Evolutionary conservation across 768 basidiomycete genomes (phyloP), one percentile per base, ranked within the genome.

Genomic region (Boletus pseudopeckii): DNA sequence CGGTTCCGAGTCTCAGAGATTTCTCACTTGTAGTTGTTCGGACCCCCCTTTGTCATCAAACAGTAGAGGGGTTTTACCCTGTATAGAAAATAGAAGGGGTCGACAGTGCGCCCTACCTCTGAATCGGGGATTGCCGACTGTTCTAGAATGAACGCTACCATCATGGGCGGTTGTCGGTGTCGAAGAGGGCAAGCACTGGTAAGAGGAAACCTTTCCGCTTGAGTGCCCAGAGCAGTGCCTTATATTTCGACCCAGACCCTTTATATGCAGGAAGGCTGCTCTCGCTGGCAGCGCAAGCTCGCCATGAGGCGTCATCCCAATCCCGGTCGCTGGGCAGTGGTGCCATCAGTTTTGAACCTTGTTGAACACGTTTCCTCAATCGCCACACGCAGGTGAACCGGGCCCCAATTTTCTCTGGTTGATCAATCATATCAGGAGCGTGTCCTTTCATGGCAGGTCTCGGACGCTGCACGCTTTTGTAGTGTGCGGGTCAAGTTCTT

Each of bases 261-360:
- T 52, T 52, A 33, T 60, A 58, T 62, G 18, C 47, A 46, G 33
- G 41, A 44, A 37, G 43, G 53, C 22, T 37, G 14, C 39, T 52
- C 45, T 39, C 7, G 11, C 49, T 36, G 14, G 45, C 28, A 28
- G 42, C 40, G 22, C 39, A 39, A 37, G 36, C 46, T 39, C 7
- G n/a, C 56, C 48, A 51, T 32, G 58, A 50, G 52, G 58, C 47
- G 4, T 32, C 10, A 18, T 52, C 64, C 57, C 51, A 54, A 65
- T 55, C 46, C 24, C 33, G 62, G 30, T 46, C 22, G 52, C 42
- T 64, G 36, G 55, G 59, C 15, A 14, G 14, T 50, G 9, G 55
- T 64, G 60, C 63, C 37, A 45, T 40, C 45, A 9, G 41, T 46
- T 45, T 49, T 34, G 61, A 61, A 58, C 62, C 49, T 59, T 55